Base-by-base conservation (phyloP, 345 rosid genomes). In the Excoecaria cochinchinensis region DNA sequence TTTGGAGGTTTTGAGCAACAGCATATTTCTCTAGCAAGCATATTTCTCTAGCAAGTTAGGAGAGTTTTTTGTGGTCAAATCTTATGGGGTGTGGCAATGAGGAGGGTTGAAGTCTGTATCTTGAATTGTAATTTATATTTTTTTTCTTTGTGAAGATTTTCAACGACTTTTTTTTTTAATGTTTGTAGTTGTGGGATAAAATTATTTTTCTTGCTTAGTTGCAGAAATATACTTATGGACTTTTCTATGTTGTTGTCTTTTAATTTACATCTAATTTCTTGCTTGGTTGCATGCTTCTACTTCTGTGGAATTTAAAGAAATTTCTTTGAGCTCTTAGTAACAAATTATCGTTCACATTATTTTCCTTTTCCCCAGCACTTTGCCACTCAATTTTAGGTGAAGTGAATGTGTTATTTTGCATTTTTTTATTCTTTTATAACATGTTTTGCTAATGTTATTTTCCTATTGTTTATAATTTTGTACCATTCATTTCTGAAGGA, bases 401-500 rank as follows among this genome's bases (percentile, higher is more conserved):
- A 52, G 19, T 52, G 22, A 7, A 7, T n/a, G 36, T 51, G 42
- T 14, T 50, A 19, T 58, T 19, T 56, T 55, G 52, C 6, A 25
- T 47, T 42, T 71, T 24, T 38, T 62, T 5, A 21, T 24, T 31
- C 62, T 75, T 67, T 9, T 70, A 12, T 24, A 9, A 39, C 38
- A 53, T n/a, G 38, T 51, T 53, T 40, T 48, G 48, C 40, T 64
- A 25, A 52, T 53, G 19, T 55, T 53, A 16, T 53, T n/a, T 55
- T 24, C 7, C 14, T 4, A n/a, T 66, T 57, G 50, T 51, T 47
- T 57, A 63, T 69, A 56, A 61, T 15, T 56, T 42, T 13, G 64
- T 74, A 48, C 21, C 15, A 71, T 76, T 70, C 36, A 40, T 68
- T 76, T 63, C 53, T 80, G 79, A 78, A 95, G 99, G 91, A 92